Evolutionary conservation across 495 filamentous ascomycete genomes (phyloP).

Genomic region (Hypoxylon lenormandii): DNA sequence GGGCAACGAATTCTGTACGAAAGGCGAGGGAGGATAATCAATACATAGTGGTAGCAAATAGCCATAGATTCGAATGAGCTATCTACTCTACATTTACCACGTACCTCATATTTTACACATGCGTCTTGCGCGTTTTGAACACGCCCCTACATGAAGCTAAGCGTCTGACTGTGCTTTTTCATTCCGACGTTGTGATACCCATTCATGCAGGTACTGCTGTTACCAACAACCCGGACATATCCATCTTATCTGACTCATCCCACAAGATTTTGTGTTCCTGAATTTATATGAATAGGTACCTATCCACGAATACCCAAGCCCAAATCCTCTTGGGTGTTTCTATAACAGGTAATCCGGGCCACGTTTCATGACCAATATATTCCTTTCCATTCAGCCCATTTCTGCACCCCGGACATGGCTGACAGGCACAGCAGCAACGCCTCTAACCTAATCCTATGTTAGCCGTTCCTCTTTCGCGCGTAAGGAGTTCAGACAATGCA

Average conservation of each 20-base stretch:
- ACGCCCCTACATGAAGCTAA: constrained; percentile 7
- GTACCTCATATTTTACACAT: background rate
- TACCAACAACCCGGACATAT: constrained; percentile 24
- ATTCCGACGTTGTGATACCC: constrained; percentile 5
- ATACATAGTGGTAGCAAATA: constrained; percentile 8
- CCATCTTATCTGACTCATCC: constrained; percentile 40
- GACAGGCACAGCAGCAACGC: constrained; percentile 19
- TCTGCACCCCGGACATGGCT: constrained; percentile 35
- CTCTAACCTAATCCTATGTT: background rate
- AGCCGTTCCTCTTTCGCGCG: background rate
- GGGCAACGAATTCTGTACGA: constrained; percentile 19
- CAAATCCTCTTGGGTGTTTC: constrained; percentile 1
- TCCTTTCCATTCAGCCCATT: too few species aligned
- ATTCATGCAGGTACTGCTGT: constrained; percentile 34
- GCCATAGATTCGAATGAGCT: constrained; percentile 12
- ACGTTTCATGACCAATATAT: constrained; percentile 3
- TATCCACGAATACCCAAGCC: background rate
- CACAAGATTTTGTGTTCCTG: constrained; percentile 16
- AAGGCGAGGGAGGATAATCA: constrained; percentile 14
- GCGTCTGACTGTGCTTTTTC: constrained; percentile 16
- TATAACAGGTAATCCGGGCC: constrained; percentile 28
- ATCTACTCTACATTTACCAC: background rate
- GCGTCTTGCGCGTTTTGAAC: background rate
- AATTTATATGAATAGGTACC: constrained; percentile 2
- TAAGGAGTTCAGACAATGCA: background rate